Conservation (phyloP, 106 monocot species). For the Dactylorhiza incarnata region DNA sequence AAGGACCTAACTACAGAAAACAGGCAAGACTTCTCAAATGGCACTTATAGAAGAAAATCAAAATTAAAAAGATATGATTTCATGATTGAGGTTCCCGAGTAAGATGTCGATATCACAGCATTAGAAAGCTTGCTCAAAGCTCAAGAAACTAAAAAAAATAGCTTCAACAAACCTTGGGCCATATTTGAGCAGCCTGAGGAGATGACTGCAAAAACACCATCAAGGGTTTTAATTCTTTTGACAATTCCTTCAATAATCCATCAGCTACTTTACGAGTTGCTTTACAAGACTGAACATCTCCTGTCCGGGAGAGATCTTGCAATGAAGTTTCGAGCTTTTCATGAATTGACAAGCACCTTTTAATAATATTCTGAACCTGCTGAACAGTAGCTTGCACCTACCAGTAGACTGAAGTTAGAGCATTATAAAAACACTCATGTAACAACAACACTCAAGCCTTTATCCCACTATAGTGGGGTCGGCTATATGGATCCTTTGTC, state of each 20-base stretch:
- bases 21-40: background rate
- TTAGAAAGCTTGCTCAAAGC: background rate
- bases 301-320: conserved; percentile 75
- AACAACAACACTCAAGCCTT: no score
- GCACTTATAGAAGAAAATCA: background rate
- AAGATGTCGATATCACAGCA: background rate
- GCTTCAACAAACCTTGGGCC: conserved; percentile 63
- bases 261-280: conserved; percentile 71
- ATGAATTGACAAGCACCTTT: conserved; percentile 61
- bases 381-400: conserved; percentile 81
- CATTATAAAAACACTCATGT: no score
- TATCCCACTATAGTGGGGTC: no score
- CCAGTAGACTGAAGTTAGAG: conserved; percentile 1
- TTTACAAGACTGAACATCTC: conserved; percentile 85
- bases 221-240: conserved; percentile 75
- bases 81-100: background rate
- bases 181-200: conserved; percentile 77
- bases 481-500: no score
- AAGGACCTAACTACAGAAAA: background rate
- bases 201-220: conserved; percentile 58
- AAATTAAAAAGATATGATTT: background rate
- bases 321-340: conserved; percentile 82
- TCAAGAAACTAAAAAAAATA: background rate
- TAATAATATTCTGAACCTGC: conserved; percentile 50
- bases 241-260: conserved; percentile 65